Percentiles rank a stretch among this genome's conserved stretches.
Conservation (phyloP, 805 yeast genomes). For the Suhomyces canberraensis region DNA sequence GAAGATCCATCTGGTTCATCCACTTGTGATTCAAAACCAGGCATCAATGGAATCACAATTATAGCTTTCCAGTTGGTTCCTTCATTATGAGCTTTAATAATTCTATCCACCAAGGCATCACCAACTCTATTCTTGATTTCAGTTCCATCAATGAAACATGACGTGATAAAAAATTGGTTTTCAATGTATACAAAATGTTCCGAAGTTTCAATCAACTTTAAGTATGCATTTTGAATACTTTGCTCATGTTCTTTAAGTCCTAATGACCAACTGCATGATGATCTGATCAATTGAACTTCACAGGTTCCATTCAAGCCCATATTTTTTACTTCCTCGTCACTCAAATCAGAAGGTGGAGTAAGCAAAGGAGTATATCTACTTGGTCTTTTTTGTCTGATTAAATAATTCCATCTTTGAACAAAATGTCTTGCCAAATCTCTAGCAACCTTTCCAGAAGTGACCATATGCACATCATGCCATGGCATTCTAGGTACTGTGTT, state of each 20-base stretch:
- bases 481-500: conserved; percentile 88
- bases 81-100: conserved; percentile 79
- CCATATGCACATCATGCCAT: conserved; percentile 99
- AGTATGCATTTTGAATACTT: conserved; percentile 89
- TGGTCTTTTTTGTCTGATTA: conserved; percentile 89
- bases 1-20: conserved; percentile 92
- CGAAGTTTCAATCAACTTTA: conserved; percentile 85
- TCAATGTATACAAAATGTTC: conserved; percentile 93
- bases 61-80: conserved; percentile 84
- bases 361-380: conserved; percentile 89
- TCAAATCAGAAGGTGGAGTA: conserved; percentile 88
- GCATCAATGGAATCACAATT: conserved; percentile 92
- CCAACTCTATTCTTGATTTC: conserved; percentile 86
- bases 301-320: conserved; percentile 77
- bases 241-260: conserved; percentile 83
- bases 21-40: conserved; percentile 92
- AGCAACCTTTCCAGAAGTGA: conserved; percentile 90
- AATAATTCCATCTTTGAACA: conserved; percentile 95
- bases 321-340: conserved; percentile 62
- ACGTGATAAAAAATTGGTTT: conserved; percentile 90
- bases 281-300: conserved; percentile 85
- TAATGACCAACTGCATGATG: conserved; percentile 90
- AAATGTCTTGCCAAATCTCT: conserved; percentile 91
- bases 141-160: conserved; percentile 82
- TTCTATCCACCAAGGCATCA: conserved; percentile 96